phyloP scores from a whole-genome alignment of 2,329 filamentous ascomycete species.

The Apiospora rasikravindrae region DNA sequence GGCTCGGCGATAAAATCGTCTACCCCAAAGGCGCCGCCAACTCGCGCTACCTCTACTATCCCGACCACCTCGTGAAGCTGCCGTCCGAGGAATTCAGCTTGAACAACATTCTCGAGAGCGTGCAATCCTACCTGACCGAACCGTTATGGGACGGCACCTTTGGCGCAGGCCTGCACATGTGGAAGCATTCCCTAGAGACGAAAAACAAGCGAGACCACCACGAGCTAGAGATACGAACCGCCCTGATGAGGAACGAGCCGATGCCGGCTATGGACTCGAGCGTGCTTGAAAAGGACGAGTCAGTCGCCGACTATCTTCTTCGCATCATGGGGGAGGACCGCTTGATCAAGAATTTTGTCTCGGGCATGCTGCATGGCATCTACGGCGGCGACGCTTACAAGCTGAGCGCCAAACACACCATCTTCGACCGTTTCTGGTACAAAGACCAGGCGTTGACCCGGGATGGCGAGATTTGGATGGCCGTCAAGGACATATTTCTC shows the following conservation, averaged over 20 bases:
- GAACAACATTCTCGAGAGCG: constrained; percentile 22
- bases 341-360: constrained; percentile 74
- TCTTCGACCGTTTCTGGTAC: constrained; percentile 60
- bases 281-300: constrained; percentile 63
- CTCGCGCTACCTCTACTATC: constrained; percentile 84
- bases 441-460: constrained; percentile 22
- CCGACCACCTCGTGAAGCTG: constrained; percentile 74
- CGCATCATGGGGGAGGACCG: constrained; percentile 56
- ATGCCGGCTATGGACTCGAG: constrained; percentile 23
- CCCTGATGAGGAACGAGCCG: constrained; percentile 18
- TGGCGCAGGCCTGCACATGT: constrained; percentile 19
- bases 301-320: constrained; percentile 70
- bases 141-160: constrained; percentile 34
- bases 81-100: constrained; percentile 24
- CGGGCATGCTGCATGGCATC: constrained; percentile 82
- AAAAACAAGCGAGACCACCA: neutral
- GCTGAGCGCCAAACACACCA: constrained; percentile 73
- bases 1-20: constrained; percentile 59
- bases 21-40: constrained; percentile 54
- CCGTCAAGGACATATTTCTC: constrained; percentile 30
- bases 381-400: constrained; percentile 88
- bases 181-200: neutral
- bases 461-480: constrained; percentile 17
- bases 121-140: constrained; percentile 30
- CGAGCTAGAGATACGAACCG: neutral